Percentiles rank a stretch among this genome's conserved stretches.
Evolutionary conservation across 2,329 filamentous ascomycete genomes (phyloP).

Genomic region (Diaporthe amygdali): DNA sequence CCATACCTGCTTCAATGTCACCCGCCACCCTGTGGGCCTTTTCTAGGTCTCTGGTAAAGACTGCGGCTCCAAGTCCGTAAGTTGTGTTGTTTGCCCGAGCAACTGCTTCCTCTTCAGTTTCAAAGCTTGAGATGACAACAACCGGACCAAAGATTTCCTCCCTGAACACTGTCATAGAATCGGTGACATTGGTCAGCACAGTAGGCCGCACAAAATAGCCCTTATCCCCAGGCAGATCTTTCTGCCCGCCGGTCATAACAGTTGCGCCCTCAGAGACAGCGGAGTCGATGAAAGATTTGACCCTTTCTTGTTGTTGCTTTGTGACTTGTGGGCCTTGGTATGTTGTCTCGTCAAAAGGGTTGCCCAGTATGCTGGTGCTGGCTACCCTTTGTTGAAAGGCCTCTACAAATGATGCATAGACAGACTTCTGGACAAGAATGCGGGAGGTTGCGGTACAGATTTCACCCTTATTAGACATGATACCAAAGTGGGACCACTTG

Average conservation of each 20-base stretch:
- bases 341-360: conserved; percentile 68
- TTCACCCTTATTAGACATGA: conserved; percentile 65
- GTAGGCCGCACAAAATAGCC: conserved; percentile 42
- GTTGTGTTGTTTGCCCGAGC: conserved; percentile 48
- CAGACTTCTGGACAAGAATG: conserved; percentile 62
- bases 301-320: conserved; percentile 69
- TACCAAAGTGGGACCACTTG: conserved; percentile 51
- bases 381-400: conserved; percentile 64
- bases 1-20: conserved; percentile 62
- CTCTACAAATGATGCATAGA: conserved; percentile 65
- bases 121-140: conserved; percentile 40
- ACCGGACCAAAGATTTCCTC: conserved; percentile 44
- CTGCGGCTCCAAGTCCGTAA: conserved; percentile 61
- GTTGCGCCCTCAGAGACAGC: conserved; percentile 71
- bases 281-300: conserved; percentile 69
- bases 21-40: conserved; percentile 49
- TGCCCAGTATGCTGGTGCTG: conserved; percentile 64
- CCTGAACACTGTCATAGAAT: conserved; percentile 39
- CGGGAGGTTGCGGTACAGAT: conserved; percentile 66
- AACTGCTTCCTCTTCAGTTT: conserved; percentile 42
- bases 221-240: conserved; percentile 55
- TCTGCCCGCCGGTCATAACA: conserved; percentile 64
- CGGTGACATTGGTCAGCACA: conserved; percentile 40
- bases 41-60: conserved; percentile 62
- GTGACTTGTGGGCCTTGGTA: conserved; percentile 76